Evolutionary conservation across 257 asterid species (phyloP).

Genomic region (Penstemon eatonii): DNA sequence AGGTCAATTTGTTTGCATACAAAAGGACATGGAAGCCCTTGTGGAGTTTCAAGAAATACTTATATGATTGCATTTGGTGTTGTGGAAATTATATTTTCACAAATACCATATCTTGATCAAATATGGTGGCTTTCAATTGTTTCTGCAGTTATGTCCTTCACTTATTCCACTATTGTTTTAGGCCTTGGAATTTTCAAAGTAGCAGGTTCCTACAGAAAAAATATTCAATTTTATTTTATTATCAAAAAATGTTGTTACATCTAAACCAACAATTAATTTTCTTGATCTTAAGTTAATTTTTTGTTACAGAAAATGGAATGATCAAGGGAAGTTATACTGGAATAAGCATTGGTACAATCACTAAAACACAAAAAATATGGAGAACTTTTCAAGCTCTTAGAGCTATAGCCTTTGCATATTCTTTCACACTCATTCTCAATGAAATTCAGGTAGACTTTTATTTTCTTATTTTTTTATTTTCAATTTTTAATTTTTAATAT

Average conservation of each 20-base stretch:
- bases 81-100: conserved; percentile 52
- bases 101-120: conserved; percentile 76
- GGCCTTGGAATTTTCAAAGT: conserved; percentile 67
- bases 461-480: background rate
- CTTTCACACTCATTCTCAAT: conserved; percentile 73
- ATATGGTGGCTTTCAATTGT: conserved; percentile 74
- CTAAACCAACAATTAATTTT: background rate
- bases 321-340: conserved; percentile 74
- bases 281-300: conserved; percentile 5
- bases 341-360: conserved; percentile 66
- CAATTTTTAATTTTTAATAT: background rate
- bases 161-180: conserved; percentile 64
- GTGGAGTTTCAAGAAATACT: conserved; percentile 58
- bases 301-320: conserved; percentile 52
- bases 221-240: no score
- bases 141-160: conserved; percentile 76
- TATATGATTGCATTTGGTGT: conserved; percentile 73
- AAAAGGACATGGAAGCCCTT: conserved; percentile 48
- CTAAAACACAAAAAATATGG: conserved; percentile 67
- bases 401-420: no score
- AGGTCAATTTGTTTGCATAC: conserved; percentile 60
- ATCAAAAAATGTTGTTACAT: no score
- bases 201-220: conserved; percentile 32
- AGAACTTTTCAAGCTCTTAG: conserved; percentile 79
- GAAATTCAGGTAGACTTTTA: conserved; percentile 60